phyloP scores from a whole-genome alignment of 805 yeast genomes.

The Helenozyma rhizophorensis region DNA sequence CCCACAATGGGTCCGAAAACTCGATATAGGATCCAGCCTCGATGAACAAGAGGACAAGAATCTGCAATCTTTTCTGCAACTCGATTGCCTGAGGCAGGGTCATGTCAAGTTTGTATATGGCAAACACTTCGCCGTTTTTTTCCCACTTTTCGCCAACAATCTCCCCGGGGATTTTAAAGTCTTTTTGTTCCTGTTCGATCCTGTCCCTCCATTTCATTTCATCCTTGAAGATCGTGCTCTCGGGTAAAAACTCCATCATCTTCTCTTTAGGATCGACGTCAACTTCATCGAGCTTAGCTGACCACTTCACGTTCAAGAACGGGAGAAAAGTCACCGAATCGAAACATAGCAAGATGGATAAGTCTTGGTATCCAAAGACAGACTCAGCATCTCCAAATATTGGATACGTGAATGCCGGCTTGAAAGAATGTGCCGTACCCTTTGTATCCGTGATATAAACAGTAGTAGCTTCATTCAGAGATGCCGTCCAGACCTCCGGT shows the following conservation, averaged over 20 bases:
- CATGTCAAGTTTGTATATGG: slow-evolving; percentile 49
- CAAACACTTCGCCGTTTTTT: slow-evolving; percentile 39
- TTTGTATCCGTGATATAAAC: slow-evolving; percentile 52
- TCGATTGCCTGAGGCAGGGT: slow-evolving; percentile 40
- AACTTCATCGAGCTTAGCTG: slow-evolving; percentile 49
- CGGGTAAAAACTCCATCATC: slow-evolving; percentile 58
- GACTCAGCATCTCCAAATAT: slow-evolving; percentile 90
- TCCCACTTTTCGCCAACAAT: slow-evolving; percentile 24
- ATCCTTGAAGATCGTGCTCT: slow-evolving; percentile 53
- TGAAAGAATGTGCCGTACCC: slow-evolving; percentile 56
- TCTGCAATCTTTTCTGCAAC: slow-evolving; percentile 67
- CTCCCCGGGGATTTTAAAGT: slow-evolving; percentile 41
- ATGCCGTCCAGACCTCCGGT: slow-evolving; percentile 72
- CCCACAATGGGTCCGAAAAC: slow-evolving; percentile 73
- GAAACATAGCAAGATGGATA: slow-evolving; percentile 61
- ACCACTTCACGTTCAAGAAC: slow-evolving; percentile 56
- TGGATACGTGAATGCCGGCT: slow-evolving; percentile 85
- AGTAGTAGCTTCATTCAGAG: slow-evolving; percentile 65
- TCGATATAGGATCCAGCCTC: slow-evolving; percentile 94
- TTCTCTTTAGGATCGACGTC: slow-evolving; percentile 56
- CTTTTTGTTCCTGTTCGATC: slow-evolving; percentile 45
- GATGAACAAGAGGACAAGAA: slow-evolving; percentile 76
- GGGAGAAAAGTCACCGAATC: slow-evolving; percentile 75
- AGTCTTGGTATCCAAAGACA: slow-evolving; percentile 75
- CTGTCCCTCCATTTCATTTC: slow-evolving; percentile 64